Evolutionary conservation across 768 basidiomycete genomes (phyloP), one percentile per base, ranked within the genome.

Genomic region (Mycena vulgaris): DNA sequence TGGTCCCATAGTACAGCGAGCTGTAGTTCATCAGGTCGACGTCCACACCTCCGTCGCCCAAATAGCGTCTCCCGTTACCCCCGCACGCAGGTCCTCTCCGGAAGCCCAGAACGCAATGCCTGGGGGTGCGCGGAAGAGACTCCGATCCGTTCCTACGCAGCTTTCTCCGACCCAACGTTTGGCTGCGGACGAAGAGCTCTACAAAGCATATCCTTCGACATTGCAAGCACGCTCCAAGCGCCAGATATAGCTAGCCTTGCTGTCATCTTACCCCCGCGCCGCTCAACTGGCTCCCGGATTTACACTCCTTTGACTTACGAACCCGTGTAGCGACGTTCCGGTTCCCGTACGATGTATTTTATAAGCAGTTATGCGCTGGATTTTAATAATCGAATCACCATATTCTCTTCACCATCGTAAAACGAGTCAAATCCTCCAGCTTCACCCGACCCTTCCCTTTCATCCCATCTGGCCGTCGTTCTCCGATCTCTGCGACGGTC

Each of bases 321-420:
- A 13, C 35, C 42, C 55, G 56, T 69, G 57, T 64, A 70, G 39
- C 64, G 25, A 61, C 63, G 37, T 55, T 70, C 69, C 69, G 28
- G 31, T 48, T 23, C 14, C 40, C 27, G 19, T 35, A 17, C 10
- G 6, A 21, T 59, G 42, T 21, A 45, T 30, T 47, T 62, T 48
- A 21, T 49, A 57, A 35, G 52, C 47, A 57, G 42, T 11, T 21
- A 45, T 23, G 42, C 19, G 42, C 42, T 45, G 42, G 39, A 39
- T 39, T 39, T 55, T 55, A 55, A 33, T 45, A 33, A 35, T 28
- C 16, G 3, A 35, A 35, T 78, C 83, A 89, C 87, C 87, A 97
- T 51, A 97, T 97, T 60, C 95, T 86, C 78, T 97, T 97, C 52
- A 97, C 93, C 96, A 98, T 98, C 23, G 96, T 97, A 84, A 94